Percentiles rank a stretch among this genome's conserved stretches.
These are phyloP conservation scores for Penicillium soppii DNA, from an alignment of 495 filamentous ascomycete species.

Conservation along the genomic window DNA sequence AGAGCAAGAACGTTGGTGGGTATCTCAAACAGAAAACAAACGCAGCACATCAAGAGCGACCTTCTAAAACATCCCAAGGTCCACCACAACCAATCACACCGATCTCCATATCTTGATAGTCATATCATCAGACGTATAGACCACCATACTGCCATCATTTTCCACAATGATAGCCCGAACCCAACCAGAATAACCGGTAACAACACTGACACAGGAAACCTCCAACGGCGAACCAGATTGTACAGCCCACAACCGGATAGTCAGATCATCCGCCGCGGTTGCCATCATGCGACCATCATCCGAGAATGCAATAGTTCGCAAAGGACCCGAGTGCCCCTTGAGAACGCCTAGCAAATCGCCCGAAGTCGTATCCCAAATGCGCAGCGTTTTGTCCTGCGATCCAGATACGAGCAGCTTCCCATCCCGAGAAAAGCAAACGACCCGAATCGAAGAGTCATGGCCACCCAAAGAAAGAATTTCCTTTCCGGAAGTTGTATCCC, in stretches of 20 bases:
- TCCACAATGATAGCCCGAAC: slow-evolving; percentile 2
- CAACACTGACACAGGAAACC: not conserved
- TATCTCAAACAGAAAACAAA: slow-evolving; percentile 8
- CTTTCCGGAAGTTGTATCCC: slow-evolving; percentile 12
- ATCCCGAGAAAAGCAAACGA: slow-evolving; percentile 12
- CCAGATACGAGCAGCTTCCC: slow-evolving; percentile 15
- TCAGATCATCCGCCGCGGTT: slow-evolving; percentile 6
- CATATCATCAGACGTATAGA: slow-evolving; percentile 9
- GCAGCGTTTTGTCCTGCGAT: slow-evolving; percentile 13
- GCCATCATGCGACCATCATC: not conserved
- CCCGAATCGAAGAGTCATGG: slow-evolving; percentile 2
- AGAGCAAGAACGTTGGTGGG: slow-evolving; percentile 5
- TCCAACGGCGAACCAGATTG: not conserved
- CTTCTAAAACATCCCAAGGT: not conserved
- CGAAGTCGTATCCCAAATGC: slow-evolving; percentile 18
- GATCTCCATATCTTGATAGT: slow-evolving; percentile 9
- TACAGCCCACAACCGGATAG: slow-evolving; percentile 4
- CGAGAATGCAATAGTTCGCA: slow-evolving; percentile 2
- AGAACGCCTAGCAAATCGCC: slow-evolving; percentile 1
- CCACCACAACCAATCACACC: not conserved
- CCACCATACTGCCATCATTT: not conserved
- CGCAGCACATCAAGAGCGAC: not conserved
- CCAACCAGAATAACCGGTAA: slow-evolving; percentile 7
- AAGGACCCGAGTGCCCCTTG: slow-evolving; percentile 1
- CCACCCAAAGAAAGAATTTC: not conserved